Percentiles rank a stretch among this genome's conserved stretches.
These are phyloP conservation scores for Ceratobasidium sp. DNA, from an alignment of 1,284 basidiomycete genomes.

Conservation along the genomic window DNA sequence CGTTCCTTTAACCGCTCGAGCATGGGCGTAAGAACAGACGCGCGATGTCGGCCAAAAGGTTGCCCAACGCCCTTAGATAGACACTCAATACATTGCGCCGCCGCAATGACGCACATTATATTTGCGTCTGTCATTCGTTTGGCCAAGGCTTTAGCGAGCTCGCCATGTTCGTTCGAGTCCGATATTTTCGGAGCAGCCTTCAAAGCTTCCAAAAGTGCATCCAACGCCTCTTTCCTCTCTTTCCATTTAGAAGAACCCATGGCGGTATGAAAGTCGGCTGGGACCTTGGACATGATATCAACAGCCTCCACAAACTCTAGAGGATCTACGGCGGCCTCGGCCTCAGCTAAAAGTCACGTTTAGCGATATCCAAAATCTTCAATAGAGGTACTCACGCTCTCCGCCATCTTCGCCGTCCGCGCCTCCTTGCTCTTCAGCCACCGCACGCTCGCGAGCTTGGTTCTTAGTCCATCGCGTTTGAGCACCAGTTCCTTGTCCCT, in stretches of 20 bases:
- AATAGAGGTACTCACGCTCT: conserved; percentile 47
- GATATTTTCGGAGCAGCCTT: conserved; percentile 78
- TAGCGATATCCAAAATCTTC: conserved; percentile 8
- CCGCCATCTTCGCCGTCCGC: conserved; percentile 53
- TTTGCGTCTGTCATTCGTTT: conserved; percentile 91
- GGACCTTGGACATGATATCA: conserved; percentile 77
- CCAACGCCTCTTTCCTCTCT: conserved; percentile 91
- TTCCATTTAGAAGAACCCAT: conserved; percentile 97
- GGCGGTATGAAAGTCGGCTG: conserved; percentile 73
- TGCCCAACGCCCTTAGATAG: conserved; percentile 83
- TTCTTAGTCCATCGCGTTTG: conserved; percentile 82
- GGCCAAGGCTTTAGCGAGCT: conserved; percentile 79
- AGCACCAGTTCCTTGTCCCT: conserved; percentile 81
- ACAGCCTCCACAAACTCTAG: conserved; percentile 85
- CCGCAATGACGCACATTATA: conserved; percentile 92
- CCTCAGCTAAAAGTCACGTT: conserved; percentile 40
- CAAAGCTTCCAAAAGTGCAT: conserved; percentile 80
- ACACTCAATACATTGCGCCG: conserved; percentile 85
- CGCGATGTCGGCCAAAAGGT: conserved; percentile 78
- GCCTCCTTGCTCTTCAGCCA: conserved; percentile 54
- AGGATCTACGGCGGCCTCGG: conserved; percentile 70
- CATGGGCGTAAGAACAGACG: conserved; percentile 78
- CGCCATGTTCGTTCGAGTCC: conserved; percentile 75
- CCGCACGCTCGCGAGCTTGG: conserved; percentile 76
- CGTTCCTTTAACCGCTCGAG: conserved; percentile 94